Conservation (phyloP, 2,329 filamentous ascomycete species). For the Aspergillus puulaauensis region DNA sequence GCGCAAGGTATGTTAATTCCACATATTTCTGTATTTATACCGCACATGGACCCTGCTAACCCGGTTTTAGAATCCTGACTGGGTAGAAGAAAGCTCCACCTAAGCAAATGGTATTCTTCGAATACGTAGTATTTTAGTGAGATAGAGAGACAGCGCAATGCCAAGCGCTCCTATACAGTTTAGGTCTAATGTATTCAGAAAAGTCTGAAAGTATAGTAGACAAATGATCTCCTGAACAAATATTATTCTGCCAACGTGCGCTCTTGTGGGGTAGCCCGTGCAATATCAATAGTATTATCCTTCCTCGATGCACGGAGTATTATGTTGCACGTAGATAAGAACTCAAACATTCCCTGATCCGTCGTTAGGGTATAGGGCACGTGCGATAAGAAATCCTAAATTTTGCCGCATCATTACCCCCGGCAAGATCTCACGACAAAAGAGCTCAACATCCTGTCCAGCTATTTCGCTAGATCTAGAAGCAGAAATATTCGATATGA, state of each 20-base stretch:
- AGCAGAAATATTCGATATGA: conserved; percentile 59
- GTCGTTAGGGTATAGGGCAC: conserved; percentile 43
- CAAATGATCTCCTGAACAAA: conserved; percentile 8
- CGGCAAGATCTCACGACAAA: neutral
- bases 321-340: neutral
- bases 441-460: neutral
- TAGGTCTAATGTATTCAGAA: conserved; percentile 38
- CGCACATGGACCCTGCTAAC: conserved; percentile 23
- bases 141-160: conserved; percentile 19
- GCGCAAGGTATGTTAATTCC: conserved; percentile 71
- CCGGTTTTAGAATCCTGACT: conserved; percentile 45
- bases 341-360: conserved; percentile 18
- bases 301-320: neutral
- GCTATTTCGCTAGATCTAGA: neutral
- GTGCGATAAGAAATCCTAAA: conserved; percentile 31
- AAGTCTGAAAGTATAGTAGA: conserved; percentile 33
- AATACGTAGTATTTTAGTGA: conserved; percentile 15
- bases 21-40: neutral
- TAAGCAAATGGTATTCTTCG: conserved; percentile 27
- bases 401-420: conserved; percentile 17
- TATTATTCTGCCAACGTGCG: neutral
- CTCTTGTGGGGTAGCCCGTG: neutral
- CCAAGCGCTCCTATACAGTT: conserved; percentile 24
- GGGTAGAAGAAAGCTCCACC: conserved; percentile 34
- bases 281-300: neutral